These are phyloP conservation scores for Psilocybe mexicana DNA, from an alignment of 1,284 basidiomycete genomes.

Conservation along the genomic window DNA sequence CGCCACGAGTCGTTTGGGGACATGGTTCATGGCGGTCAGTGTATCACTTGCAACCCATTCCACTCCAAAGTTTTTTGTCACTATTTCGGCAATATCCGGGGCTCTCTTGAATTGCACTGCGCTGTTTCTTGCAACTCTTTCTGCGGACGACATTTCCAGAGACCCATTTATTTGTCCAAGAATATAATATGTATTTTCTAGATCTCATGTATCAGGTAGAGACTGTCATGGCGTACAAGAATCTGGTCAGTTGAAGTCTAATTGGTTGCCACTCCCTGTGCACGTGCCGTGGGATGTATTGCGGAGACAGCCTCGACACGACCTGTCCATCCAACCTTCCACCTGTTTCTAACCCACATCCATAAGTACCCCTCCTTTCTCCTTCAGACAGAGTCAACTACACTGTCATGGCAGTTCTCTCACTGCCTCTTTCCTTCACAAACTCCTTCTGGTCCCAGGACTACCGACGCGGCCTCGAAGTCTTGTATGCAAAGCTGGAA, in stretches of 20 bases:
- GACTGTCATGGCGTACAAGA: not conserved
- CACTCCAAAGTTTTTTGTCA: slow-evolving; percentile 23
- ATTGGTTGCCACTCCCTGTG: not conserved
- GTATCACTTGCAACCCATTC: slow-evolving; percentile 6
- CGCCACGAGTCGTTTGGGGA: slow-evolving; percentile 57
- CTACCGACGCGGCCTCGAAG: slow-evolving; percentile 79
- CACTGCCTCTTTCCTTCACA: slow-evolving; percentile 80
- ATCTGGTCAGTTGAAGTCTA: not conserved
- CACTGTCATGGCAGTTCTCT: slow-evolving; percentile 74
- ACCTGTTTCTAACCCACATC: slow-evolving; percentile 7
- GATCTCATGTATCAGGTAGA: not conserved
- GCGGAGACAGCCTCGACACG: slow-evolving; percentile 18
- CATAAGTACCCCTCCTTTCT: slow-evolving; percentile 3
- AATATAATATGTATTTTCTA: not conserved
- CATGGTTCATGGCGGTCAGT: slow-evolving; percentile 49
- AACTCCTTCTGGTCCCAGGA: slow-evolving; percentile 94
- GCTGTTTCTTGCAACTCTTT: not conserved
- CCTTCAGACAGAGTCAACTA: slow-evolving; percentile 7
- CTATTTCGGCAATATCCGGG: slow-evolving; percentile 25
- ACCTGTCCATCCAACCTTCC: slow-evolving; percentile 21
- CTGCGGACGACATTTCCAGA: not conserved
- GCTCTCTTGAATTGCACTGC: not conserved
- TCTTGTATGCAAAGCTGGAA: slow-evolving; percentile 75
- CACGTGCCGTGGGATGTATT: slow-evolving; percentile 20
- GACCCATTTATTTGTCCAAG: too few relatives aligned